Conservation (phyloP, 192 early-diverging fungal genomes). For the Entrophospora sp. region DNA sequence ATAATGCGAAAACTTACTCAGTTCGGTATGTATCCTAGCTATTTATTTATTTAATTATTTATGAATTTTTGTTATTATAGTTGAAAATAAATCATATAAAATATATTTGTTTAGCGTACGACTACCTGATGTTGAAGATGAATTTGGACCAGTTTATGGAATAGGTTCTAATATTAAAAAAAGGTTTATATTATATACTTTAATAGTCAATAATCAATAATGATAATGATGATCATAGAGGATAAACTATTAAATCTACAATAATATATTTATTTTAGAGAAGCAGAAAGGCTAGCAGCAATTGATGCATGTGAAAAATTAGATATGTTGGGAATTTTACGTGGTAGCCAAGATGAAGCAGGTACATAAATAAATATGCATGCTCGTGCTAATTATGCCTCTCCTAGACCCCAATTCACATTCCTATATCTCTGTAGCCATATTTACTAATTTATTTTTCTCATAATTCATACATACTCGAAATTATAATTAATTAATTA, state of each 20-base stretch:
- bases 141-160: slow-evolving; percentile 36
- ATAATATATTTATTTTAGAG: slow-evolving; percentile 16
- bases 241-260: too few species aligned
- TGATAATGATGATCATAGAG: too few species aligned
- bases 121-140: slow-evolving; percentile 30
- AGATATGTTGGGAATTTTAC: slow-evolving; percentile 39
- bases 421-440: too few species aligned
- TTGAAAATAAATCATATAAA: neutral
- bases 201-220: too few species aligned
- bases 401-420: too few species aligned
- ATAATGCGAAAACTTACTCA: slow-evolving; percentile 32
- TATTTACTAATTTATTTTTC: too few species aligned
- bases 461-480: too few species aligned
- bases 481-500: too few species aligned
- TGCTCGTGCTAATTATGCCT: too few species aligned
- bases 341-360: slow-evolving; percentile 20
- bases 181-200: slow-evolving; percentile 1
- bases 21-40: slow-evolving; percentile 22
- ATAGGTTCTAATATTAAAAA: slow-evolving; percentile 28
- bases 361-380: too few species aligned
- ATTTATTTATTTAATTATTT: neutral
- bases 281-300: slow-evolving; percentile 57
- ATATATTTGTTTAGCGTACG: slow-evolving; percentile 21
- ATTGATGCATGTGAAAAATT: slow-evolving; percentile 57
- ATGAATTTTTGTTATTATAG: neutral